A percentile compares a stretch with the other conserved stretches of the same genome.
These are phyloP conservation scores for Plasmodium inui DNA, from an alignment of 169 alveolate genomes.

Conservation along the genomic window DNA sequence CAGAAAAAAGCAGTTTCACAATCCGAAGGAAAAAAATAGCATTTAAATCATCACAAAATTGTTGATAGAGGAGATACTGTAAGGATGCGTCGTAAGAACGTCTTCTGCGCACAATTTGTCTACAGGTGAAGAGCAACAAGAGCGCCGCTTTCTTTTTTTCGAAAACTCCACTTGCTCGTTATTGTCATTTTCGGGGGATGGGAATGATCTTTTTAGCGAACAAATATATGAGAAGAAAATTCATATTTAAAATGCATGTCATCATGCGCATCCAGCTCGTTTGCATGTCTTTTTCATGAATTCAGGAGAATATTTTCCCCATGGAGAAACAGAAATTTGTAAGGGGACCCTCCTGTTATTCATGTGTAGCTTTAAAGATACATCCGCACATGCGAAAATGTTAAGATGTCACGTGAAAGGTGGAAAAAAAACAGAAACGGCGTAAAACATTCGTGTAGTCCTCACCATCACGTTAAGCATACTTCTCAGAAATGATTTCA, in stretches of 20 bases:
- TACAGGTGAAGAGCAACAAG: neutral
- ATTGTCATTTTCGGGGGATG: neutral
- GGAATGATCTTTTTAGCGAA: neutral
- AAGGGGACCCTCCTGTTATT: neutral
- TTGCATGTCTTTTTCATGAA: neutral
- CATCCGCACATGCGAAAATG: neutral
- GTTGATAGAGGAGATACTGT: neutral
- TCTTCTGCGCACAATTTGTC: neutral
- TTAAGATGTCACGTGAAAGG: neutral
- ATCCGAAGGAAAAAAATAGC: neutral
- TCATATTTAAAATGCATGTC: neutral
- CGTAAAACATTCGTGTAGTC: neutral
- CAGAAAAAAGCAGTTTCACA: neutral
- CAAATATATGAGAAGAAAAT: neutral
- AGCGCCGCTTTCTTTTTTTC: neutral
- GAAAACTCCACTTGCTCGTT: neutral
- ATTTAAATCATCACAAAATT: neutral
- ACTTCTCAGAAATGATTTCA: neutral
- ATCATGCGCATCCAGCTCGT: neutral
- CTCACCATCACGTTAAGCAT: neutral
- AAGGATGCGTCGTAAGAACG: neutral
- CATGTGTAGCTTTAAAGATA: neutral
- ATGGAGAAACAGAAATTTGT: neutral
- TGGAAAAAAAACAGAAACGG: neutral
- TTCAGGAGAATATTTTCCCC: neutral